phyloP scores from a whole-genome alignment of 257 asterid genomes.

The Henckelia pumila region DNA sequence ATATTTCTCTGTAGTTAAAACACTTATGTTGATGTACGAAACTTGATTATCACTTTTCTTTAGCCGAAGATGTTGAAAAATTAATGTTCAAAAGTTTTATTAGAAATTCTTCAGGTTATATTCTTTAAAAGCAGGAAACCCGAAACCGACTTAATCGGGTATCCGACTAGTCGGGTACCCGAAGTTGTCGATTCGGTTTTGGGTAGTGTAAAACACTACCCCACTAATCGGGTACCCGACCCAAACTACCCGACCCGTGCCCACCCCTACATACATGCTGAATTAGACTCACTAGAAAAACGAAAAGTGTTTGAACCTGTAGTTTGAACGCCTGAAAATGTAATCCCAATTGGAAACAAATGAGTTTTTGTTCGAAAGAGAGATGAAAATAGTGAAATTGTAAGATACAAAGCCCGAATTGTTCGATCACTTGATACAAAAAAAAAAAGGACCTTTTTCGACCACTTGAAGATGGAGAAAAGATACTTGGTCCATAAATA shows the following conservation, averaged over 20 bases:
- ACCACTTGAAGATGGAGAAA: too few relatives aligned
- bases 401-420: too few relatives aligned
- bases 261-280: constrained; percentile 4
- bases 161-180: too few relatives aligned
- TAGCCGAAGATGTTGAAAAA: constrained; percentile 4
- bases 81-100: neutral
- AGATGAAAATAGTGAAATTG: neutral
- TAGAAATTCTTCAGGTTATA: constrained; percentile 9
- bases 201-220: too few relatives aligned
- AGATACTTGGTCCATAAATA: too few relatives aligned
- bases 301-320: constrained; percentile 15
- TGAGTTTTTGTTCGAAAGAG: constrained; percentile 4
- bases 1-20: constrained; percentile 3
- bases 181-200: too few relatives aligned
- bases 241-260: too few relatives aligned
- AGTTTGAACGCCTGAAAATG: constrained; percentile 12
- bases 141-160: too few relatives aligned
- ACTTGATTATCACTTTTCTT: constrained; percentile 7
- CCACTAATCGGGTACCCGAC: too few relatives aligned
- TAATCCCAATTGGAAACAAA: constrained; percentile 1
- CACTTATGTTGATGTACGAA: neutral
- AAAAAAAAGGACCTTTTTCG: too few relatives aligned
- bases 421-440: too few relatives aligned
- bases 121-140: too few relatives aligned
- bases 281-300: constrained; percentile 13